Percentiles rank a stretch among this genome's conserved stretches.
Evolutionary conservation across 2,329 filamentous ascomycete species (phyloP).

Genomic region (Aspergillus floridensis): DNA sequence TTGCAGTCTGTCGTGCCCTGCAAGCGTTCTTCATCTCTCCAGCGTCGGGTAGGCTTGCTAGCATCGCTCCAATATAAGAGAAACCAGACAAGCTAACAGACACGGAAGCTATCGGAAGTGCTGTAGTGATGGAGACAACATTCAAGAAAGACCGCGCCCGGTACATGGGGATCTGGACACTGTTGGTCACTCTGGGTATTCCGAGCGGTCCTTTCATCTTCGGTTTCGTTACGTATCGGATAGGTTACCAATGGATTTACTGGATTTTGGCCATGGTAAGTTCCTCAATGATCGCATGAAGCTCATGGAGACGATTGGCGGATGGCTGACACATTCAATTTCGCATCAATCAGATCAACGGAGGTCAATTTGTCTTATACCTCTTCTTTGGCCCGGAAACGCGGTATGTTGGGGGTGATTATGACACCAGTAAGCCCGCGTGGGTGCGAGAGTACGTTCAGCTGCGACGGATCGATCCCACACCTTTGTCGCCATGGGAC

Average conservation of each 20-base stretch:
- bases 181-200: constrained; percentile 51
- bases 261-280: constrained; percentile 57
- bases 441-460: constrained; percentile 49
- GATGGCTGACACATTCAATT: constrained; percentile 14
- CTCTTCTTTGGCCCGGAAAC: constrained; percentile 57
- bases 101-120: constrained; percentile 52
- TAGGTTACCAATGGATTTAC: constrained; percentile 60
- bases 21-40: constrained; percentile 57
- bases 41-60: constrained; percentile 33
- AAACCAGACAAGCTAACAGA: neutral
- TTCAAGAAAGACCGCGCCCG: constrained; percentile 55
- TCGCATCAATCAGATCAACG: constrained; percentile 47
- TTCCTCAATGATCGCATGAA: neutral
- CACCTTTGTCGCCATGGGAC: constrained; percentile 48
- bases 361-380: constrained; percentile 56
- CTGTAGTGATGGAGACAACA: constrained; percentile 57
- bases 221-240: constrained; percentile 49
- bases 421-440: constrained; percentile 22
- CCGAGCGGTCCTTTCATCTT: constrained; percentile 42
- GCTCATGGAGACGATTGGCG: neutral
- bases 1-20: constrained; percentile 53
- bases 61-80: no score
- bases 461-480: constrained; percentile 53
- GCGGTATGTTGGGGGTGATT: constrained; percentile 44
- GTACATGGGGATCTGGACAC: constrained; percentile 59